These are phyloP conservation scores for Ascochyta koolunga DNA, from an alignment of 2,329 filamentous ascomycete genomes.

Conservation along the genomic window DNA sequence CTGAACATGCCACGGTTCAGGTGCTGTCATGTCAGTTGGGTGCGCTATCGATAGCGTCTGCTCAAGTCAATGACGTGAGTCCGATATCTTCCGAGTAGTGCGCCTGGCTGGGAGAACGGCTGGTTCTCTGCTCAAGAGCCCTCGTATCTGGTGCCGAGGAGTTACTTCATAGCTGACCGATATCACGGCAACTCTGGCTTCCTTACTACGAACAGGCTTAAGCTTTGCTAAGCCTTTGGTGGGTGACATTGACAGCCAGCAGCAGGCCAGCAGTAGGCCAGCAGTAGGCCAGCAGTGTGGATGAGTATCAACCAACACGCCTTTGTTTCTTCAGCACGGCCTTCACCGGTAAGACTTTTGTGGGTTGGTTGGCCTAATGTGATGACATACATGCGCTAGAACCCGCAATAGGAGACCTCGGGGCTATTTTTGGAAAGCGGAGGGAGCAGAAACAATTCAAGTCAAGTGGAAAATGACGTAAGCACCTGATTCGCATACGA, in stretches of 20 bases:
- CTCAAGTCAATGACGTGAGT: conserved; percentile 1
- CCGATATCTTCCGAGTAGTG: neutral
- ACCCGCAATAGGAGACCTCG: conserved; percentile 2
- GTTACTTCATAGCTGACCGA: neutral
- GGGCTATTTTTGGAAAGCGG: conserved; percentile 15
- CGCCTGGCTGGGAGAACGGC: conserved; percentile 1
- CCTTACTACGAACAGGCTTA: neutral
- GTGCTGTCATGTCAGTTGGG: neutral
- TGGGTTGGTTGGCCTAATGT: conserved; percentile 6
- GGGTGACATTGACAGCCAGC: neutral
- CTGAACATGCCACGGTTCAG: neutral
- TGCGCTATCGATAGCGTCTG: conserved; percentile 5
- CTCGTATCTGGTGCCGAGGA: neutral
- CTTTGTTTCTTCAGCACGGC: neutral
- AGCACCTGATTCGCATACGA: conserved; percentile 4
- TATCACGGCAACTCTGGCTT: neutral
- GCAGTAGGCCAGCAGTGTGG: neutral
- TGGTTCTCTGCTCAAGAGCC: neutral
- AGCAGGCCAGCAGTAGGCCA: neutral
- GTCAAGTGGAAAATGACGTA: no score
- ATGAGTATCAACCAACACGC: neutral
- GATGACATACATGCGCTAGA: neutral
- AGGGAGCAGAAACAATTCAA: neutral
- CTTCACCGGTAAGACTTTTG: conserved; percentile 1
- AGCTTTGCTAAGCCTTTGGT: conserved; percentile 9